Evolutionary conservation across 208 protist species (phyloP), one percentile per base, ranked within the genome.

Genomic region (Angomonas deanei): DNA sequence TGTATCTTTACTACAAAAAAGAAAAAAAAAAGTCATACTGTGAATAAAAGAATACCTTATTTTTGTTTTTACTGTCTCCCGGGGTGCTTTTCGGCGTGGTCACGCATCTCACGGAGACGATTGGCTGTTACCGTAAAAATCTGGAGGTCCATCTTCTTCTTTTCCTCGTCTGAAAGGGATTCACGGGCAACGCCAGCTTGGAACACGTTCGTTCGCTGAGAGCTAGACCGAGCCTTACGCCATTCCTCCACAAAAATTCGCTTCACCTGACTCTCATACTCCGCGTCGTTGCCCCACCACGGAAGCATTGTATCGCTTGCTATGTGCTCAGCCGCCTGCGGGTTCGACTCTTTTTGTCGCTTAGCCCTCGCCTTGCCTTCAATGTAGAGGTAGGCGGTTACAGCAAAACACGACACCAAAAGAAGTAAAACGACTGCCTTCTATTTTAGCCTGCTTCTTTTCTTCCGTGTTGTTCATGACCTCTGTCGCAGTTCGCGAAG

Each of bases 261-360:
- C 69, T 94, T 94, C 11, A 94, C 88, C 63, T 92, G 83, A 49
- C 76, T 84, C 65, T 94, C 88, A 55, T 94, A 94, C 70, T 91
- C 85, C 10, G 64, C 77, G 52, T 91, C 88, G 68, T 94, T 92
- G 33, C 85, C 85, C 86, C 88, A 94, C 86, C 88, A 94, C 24
- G 88, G 88, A 34, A 91, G 74, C 82, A 94, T 92, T 26, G 88
- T 94, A 59, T 94, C 84, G 3, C 70, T 74, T 49, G 70, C 73
- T 8, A 94, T 66, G 49, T 94, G 83, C 47, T 91, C 78, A 61
- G 80, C 71, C 48, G 64, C 70, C 63, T 83, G 55, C 17, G 83
- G 83, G 0, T 74, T 73, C 34, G 70, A 70, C 63, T 78, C 70
- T 30, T 83, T 50, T 63, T 88, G 77, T 24, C 57, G 66, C 60